Conservation (phyloP, 129 eudicot species). For the Tagetes erecta region DNA sequence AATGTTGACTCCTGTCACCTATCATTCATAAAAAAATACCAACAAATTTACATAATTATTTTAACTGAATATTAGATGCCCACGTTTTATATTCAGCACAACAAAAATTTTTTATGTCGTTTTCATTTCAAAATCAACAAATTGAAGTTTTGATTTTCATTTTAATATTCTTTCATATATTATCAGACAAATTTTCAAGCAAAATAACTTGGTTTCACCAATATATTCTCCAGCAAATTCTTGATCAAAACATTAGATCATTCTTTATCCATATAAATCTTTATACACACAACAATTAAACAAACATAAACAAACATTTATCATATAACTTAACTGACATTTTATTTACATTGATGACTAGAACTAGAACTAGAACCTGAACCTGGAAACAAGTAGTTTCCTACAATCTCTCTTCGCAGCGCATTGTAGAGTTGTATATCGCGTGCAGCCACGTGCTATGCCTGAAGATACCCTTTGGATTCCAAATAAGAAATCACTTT, state of each 20-base stretch:
- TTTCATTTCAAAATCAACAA: not conserved
- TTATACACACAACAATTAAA: conserved; percentile 10
- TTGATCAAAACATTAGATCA: conserved; percentile 3
- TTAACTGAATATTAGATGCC: not conserved
- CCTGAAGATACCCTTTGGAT: conserved; percentile 68
- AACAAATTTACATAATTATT: not conserved
- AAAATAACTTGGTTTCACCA: not conserved
- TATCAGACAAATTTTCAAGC: not conserved
- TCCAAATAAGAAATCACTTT: conserved; percentile 72
- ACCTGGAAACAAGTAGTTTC: conserved; percentile 46
- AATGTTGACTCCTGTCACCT: not conserved
- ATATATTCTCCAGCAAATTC: not conserved
- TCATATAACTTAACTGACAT: not conserved
- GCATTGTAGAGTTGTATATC: not conserved
- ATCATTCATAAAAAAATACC: not conserved
- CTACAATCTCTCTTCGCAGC: conserved; percentile 12
- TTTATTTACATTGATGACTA: conserved; percentile 4
- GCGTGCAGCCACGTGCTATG: conserved; percentile 27
- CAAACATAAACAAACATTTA: not conserved
- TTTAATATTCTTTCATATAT: not conserved
- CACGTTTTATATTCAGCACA: not conserved
- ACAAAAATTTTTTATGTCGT: not conserved
- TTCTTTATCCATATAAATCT: not conserved
- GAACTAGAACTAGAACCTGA: not conserved
- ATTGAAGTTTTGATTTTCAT: not conserved